phyloP scores from a whole-genome alignment of 2,329 filamentous ascomycete species.

The Pseudocercospora vitis region DNA sequence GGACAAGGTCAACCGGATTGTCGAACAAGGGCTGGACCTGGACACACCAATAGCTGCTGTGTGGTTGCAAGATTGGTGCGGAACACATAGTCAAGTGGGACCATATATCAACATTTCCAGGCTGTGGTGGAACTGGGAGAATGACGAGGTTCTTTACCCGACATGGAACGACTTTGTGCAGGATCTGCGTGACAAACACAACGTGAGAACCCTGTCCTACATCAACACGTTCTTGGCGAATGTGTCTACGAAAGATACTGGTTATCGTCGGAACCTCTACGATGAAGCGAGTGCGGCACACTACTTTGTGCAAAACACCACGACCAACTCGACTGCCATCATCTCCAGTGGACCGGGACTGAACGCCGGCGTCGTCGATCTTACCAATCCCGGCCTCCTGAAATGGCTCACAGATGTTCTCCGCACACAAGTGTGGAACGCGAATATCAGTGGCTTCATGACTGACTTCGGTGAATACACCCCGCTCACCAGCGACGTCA shows the following conservation, averaged over 20 bases:
- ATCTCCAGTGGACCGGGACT: conserved; percentile 42
- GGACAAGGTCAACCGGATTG: conserved; percentile 39
- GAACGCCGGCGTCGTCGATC: conserved; percentile 41
- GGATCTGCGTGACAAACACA: conserved; percentile 35
- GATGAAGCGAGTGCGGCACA: conserved; percentile 35
- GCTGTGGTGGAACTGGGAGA: conserved; percentile 45
- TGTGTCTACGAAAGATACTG: conserved; percentile 38
- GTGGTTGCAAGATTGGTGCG: conserved; percentile 43
- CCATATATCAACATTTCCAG: conserved; percentile 40
- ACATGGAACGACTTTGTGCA: conserved; percentile 41
- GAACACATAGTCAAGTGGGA: conserved; percentile 39
- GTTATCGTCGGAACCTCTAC: conserved; percentile 37
- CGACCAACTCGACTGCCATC: conserved; percentile 37
- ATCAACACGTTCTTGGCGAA: conserved; percentile 42
- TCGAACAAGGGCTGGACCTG: conserved; percentile 36
- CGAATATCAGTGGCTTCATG: conserved; percentile 41
- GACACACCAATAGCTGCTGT: conserved; percentile 39
- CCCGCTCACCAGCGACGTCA: conserved; percentile 33
- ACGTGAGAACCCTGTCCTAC: conserved; percentile 38
- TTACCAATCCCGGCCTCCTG: conserved; percentile 38
- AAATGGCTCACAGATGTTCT: conserved; percentile 40
- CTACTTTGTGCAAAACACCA: conserved; percentile 40
- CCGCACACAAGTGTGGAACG: conserved; percentile 38
- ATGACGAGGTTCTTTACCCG: conserved; percentile 39
- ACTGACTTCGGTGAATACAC: conserved; percentile 42